phyloP scores from a whole-genome alignment of 2,329 filamentous ascomycete genomes.

The Fusarium sambucinum region DNA sequence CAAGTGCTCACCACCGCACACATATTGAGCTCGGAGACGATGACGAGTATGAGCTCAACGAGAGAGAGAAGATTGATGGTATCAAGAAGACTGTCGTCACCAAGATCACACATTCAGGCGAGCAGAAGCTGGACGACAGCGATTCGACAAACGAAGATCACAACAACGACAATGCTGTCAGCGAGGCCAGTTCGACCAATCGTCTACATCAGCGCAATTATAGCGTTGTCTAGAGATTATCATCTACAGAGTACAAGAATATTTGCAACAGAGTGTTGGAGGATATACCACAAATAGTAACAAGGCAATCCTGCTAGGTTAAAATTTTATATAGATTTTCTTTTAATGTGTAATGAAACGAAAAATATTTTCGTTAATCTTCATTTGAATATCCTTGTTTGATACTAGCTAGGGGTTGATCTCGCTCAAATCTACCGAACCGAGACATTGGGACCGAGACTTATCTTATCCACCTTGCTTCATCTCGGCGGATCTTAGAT shows the following conservation, averaged over 20 bases:
- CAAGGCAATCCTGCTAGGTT: not conserved
- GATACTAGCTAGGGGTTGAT: too few species aligned
- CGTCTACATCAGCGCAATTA: conserved; percentile 30
- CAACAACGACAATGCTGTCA: conserved; percentile 40
- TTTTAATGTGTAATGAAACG: conserved; percentile 35
- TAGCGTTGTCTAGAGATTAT: conserved; percentile 15
- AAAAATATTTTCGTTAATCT: conserved; percentile 4
- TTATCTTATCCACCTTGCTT: not conserved
- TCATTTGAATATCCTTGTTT: not conserved
- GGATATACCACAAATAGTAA: not conserved
- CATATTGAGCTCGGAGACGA: conserved; percentile 48
- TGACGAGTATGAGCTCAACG: conserved; percentile 42
- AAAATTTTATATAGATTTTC: conserved; percentile 17
- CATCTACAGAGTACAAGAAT: not conserved
- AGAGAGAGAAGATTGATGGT: conserved; percentile 44
- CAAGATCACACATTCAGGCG: conserved; percentile 22
- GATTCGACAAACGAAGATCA: conserved; percentile 37
- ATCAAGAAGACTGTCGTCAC: conserved; percentile 47
- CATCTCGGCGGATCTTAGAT: not conserved
- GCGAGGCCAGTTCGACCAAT: conserved; percentile 46
- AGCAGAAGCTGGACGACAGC: conserved; percentile 14
- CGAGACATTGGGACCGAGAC: not conserved
- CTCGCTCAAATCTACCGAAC: not conserved
- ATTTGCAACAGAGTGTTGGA: not conserved
- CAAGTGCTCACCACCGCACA: conserved; percentile 39